These are phyloP conservation scores for Syzygium jambos DNA, from an alignment of 345 rosid genomes.

Conservation along the genomic window DNA sequence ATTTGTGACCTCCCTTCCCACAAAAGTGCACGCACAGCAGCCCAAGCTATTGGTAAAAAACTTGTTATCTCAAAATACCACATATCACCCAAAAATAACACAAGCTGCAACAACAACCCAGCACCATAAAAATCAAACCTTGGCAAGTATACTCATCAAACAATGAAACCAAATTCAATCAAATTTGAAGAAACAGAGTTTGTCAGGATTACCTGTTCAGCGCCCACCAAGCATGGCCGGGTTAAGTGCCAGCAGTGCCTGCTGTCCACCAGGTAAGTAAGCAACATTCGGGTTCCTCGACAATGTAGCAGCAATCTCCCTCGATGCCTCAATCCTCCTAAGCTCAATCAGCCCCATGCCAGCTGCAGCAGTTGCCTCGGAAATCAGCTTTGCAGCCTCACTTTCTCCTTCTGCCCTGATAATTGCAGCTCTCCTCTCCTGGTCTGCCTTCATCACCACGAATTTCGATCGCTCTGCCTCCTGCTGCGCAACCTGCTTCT, in stretches of 20 bases:
- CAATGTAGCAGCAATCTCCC: slow-evolving; percentile 84
- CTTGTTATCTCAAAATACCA: not conserved
- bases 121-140: not conserved
- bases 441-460: slow-evolving; percentile 95
- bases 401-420: slow-evolving; percentile 99
- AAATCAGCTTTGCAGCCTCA: slow-evolving; percentile 84
- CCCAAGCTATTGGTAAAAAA: not conserved
- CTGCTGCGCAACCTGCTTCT: slow-evolving; percentile 98
- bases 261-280: slow-evolving; percentile 86
- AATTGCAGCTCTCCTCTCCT: slow-evolving; percentile 95
- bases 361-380: slow-evolving; percentile 72
- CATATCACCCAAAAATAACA: not conserved
- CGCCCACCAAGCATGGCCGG: slow-evolving; percentile 29
- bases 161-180: not conserved
- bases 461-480: slow-evolving; percentile 97
- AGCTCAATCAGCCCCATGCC: slow-evolving; percentile 93
- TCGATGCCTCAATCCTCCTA: slow-evolving; percentile 93
- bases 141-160: not conserved
- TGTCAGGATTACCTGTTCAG: slow-evolving; percentile 17
- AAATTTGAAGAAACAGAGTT: not conserved
- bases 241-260: slow-evolving; percentile 70
- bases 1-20: not conserved
- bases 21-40: not conserved
- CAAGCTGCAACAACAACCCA: not conserved
- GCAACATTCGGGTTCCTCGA: slow-evolving; percentile 83